phyloP scores from a whole-genome alignment of 176 grass and related monocot species.

The Aegilops speltoides region DNA sequence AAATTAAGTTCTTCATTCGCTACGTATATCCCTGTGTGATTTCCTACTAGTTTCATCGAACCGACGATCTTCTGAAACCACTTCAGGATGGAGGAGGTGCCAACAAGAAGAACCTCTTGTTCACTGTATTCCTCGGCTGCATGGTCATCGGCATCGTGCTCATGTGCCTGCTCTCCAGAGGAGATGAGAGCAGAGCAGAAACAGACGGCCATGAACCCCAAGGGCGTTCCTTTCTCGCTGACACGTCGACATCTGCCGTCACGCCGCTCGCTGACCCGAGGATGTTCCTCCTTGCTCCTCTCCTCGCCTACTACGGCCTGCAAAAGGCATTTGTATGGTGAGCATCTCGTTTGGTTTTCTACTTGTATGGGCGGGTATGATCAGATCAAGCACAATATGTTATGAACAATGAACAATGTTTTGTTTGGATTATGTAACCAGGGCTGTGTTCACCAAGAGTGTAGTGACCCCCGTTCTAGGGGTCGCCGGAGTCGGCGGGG shows the following conservation, averaged over 20 bases:
- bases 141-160: neutral
- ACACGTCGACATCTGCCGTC: neutral
- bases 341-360: neutral
- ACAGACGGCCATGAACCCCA: neutral
- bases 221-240: neutral
- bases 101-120: neutral
- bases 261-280: neutral
- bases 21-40: neutral
- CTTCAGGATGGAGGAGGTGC: neutral
- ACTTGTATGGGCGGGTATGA: too few relatives aligned
- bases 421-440: neutral
- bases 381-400: too few relatives aligned
- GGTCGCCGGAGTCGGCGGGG: slow-evolving; percentile 7
- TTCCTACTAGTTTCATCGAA: neutral
- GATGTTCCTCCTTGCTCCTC: slow-evolving; percentile 13
- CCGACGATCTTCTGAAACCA: neutral
- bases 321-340: slow-evolving; percentile 16
- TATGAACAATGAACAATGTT: neutral
- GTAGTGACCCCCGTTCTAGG: slow-evolving; percentile 5
- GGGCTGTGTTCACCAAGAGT: neutral
- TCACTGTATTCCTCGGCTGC: slow-evolving; percentile 13
- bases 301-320: slow-evolving; percentile 21
- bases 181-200: neutral
- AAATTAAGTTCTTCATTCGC: neutral
- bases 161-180: neutral